Evolutionary conservation across 1,284 basidiomycete genomes (phyloP), one percentile per base, ranked within the genome.

Genomic region (Paramarasmius palmivorus): DNA sequence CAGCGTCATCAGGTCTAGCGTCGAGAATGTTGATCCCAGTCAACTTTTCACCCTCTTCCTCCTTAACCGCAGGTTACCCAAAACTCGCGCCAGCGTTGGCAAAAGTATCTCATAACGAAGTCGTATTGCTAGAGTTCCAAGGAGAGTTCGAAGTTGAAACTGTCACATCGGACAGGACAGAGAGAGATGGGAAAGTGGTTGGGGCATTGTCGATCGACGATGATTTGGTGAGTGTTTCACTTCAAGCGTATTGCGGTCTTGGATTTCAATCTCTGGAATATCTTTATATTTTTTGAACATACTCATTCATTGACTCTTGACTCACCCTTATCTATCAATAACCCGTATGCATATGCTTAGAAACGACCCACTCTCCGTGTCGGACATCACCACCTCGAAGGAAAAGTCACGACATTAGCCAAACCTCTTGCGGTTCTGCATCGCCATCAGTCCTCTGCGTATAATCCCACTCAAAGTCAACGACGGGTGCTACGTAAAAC

Each of bases 311-410:
- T n/a, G n/a, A n/a, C n/a, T n/a, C n/a, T n/a, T n/a, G n/a, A n/a
- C n/a, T n/a, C n/a, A n/a, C n/a, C n/a, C 37, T 2, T 15, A 19
- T 36, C 42, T 37, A 41, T 14, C 35, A 17, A 49, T 32, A 32
- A 20, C 22, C 12, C 40, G 19, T 45, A 61, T 3, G 10, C 14
- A 19, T 14, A 25, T 29, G 9, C 15, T 26, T 32, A 92, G 87
- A 85, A 84, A 59, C 90, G 88, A 62, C 86, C 92, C 0, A 92
- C 86, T 0, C 76, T 97, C 4, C 73, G 81, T 57, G 88, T 97
- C 53, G 93, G 93, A 6, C 88, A 95, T 68, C 92, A 97, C 65
- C 75, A 93, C 15, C 82, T 97, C 1, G 94, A 97, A 65, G 94
- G 94, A 45, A 93, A 91, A 65, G 77, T 96, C 53, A 79, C 85